Evolutionary conservation across 2,329 filamentous ascomycete genomes (phyloP).

Genomic region (Ilyonectria sp.): DNA sequence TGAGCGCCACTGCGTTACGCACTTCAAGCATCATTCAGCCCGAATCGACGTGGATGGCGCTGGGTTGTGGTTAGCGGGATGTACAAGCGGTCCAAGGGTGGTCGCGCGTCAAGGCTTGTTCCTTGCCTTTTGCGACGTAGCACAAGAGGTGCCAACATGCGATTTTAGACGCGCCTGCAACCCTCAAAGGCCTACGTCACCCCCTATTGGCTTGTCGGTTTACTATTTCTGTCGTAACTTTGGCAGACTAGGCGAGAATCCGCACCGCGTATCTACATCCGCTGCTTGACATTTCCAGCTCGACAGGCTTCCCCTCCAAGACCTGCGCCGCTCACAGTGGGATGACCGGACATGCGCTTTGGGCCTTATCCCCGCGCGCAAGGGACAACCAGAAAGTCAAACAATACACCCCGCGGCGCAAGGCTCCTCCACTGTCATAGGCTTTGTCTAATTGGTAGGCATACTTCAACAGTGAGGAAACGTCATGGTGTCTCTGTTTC

Average conservation of each 20-base stretch:
- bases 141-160: slow-evolving; percentile 26
- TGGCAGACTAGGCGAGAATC: slow-evolving; percentile 8
- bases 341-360: neutral
- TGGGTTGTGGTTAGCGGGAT: slow-evolving; percentile 18
- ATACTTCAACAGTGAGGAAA: neutral
- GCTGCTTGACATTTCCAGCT: slow-evolving; percentile 1
- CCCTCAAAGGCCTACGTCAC: slow-evolving; percentile 5
- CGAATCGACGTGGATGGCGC: slow-evolving; percentile 9
- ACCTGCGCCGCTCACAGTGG: slow-evolving; percentile 1
- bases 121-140: slow-evolving; percentile 23
- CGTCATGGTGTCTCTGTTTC: neutral
- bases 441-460: slow-evolving; percentile 2
- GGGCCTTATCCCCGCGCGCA: neutral
- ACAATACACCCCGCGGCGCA: neutral
- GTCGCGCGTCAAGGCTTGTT: slow-evolving; percentile 24
- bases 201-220: slow-evolving; percentile 10
- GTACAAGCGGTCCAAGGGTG: slow-evolving; percentile 22
- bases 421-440: slow-evolving; percentile 3
- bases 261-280: slow-evolving; percentile 4
- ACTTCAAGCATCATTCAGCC: slow-evolving; percentile 11
- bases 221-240: slow-evolving; percentile 18
- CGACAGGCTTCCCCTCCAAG: slow-evolving; percentile 13
- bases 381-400: neutral
- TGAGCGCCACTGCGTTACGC: slow-evolving; percentile 15
- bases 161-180: slow-evolving; percentile 21